Conservation (phyloP, 176 grass and related monocot species). For the Dactylis glomerata region DNA sequence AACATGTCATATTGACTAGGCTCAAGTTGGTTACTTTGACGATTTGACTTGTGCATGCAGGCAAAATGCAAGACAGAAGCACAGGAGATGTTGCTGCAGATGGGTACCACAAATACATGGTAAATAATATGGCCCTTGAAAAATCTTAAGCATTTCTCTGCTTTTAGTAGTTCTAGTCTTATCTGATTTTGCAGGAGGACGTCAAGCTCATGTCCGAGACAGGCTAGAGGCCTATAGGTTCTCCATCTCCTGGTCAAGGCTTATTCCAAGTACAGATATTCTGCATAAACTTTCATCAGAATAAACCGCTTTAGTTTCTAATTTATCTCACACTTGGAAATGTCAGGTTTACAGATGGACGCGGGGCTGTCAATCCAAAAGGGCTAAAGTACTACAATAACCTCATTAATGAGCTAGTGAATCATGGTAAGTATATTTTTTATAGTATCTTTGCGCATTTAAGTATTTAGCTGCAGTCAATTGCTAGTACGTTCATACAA, state of each 20-base stretch:
- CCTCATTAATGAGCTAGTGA: slow-evolving; percentile 54
- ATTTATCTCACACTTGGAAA: not conserved
- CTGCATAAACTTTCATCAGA: not conserved
- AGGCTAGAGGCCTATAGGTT: slow-evolving; percentile 65
- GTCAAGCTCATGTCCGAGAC: slow-evolving; percentile 46
- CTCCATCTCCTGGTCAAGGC: slow-evolving; percentile 81
- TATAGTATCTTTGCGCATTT: not conserved
- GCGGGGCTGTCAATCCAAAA: slow-evolving; percentile 58
- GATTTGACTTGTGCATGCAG: slow-evolving; percentile 1
- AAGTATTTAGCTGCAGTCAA: not conserved
- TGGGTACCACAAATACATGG: slow-evolving; percentile 71
- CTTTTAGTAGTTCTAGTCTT: not conserved
- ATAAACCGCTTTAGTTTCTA: not conserved
- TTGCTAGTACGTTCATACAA: not conserved
- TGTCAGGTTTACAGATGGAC: slow-evolving; percentile 30
- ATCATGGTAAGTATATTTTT: slow-evolving; percentile 11
- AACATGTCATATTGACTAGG: not conserved
- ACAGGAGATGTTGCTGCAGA: slow-evolving; percentile 39
- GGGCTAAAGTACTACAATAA: slow-evolving; percentile 60
- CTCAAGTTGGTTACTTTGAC: not conserved
- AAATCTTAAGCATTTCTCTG: not conserved
- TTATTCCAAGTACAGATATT: slow-evolving; percentile 31
- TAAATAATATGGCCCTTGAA: not conserved
- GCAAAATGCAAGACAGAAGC: slow-evolving; percentile 43
- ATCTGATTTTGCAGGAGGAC: slow-evolving; percentile 45